Conservation (phyloP, 768 basidiomycete species). For the Rhodosporidiobolus sp. region DNA sequence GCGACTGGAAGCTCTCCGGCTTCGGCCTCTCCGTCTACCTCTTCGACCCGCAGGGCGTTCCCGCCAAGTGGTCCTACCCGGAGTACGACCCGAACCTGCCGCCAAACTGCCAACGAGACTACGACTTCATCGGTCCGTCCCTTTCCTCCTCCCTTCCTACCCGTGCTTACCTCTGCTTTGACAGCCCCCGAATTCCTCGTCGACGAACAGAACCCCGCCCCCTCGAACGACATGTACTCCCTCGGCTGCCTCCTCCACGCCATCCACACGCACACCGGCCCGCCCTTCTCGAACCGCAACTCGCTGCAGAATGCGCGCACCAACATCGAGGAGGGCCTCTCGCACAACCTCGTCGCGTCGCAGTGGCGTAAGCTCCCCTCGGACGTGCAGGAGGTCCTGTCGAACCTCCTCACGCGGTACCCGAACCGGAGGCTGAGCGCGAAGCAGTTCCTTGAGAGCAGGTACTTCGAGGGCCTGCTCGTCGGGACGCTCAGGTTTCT, state of each 20-base stretch:
- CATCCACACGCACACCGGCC: slow-evolving; percentile 75
- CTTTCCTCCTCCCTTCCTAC: neutral
- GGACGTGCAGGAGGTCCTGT: slow-evolving; percentile 68
- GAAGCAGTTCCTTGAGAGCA: slow-evolving; percentile 58
- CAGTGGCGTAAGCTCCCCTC: slow-evolving; percentile 61
- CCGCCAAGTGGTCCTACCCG: slow-evolving; percentile 85
- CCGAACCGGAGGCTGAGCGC: slow-evolving; percentile 71
- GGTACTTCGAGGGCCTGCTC: slow-evolving; percentile 89
- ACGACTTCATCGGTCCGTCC: slow-evolving; percentile 75
- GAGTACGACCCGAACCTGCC: slow-evolving; percentile 78
- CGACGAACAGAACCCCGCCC: slow-evolving; percentile 71
- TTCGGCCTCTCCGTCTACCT: slow-evolving; percentile 82
- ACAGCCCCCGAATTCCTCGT: slow-evolving; percentile 90
- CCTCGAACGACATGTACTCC: slow-evolving; percentile 88
- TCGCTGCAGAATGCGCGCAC: slow-evolving; percentile 48
- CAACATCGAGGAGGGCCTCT: slow-evolving; percentile 46
- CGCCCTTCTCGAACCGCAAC: slow-evolving; percentile 80
- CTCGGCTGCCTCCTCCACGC: slow-evolving; percentile 87
- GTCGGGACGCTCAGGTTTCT: slow-evolving; percentile 95
- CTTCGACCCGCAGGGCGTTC: slow-evolving; percentile 62
- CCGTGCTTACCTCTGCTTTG: neutral
- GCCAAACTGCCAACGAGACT: slow-evolving; percentile 78
- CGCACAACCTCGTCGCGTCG: slow-evolving; percentile 24
- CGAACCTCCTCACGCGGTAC: slow-evolving; percentile 74
- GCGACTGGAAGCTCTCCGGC: slow-evolving; percentile 96